Evolutionary conservation across 495 filamentous ascomycete species (phyloP), one percentile per base, ranked within the genome.

Genomic region (Opeltia flavorubescens): DNA sequence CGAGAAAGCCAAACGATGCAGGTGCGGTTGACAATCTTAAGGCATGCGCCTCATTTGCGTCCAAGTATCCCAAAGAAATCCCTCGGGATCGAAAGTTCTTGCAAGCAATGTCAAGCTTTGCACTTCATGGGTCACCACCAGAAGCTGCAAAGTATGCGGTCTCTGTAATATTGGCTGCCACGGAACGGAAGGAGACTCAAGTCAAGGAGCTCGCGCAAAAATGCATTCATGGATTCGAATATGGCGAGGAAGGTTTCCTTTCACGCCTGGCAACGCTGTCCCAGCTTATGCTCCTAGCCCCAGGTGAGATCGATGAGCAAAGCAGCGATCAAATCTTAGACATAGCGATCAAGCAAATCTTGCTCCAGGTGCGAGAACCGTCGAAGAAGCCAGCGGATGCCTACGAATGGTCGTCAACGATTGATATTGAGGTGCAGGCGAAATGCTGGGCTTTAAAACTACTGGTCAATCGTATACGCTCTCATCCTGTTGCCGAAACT

Each of bases 71-170:
- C 0, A 73, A 77, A 17, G 89, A 95, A 38, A 74, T 96, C 43
- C 86, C 89, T 0, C 74, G 80, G 46, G 86, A 94, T 49, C 80
- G 84, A 38, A 89, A 86, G 52, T 93, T 96, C 49, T 63, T 77
- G 21, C 80, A 89, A 52, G 80, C 86, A 15, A 69, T 96, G 56
- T 72, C 80, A 34, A 78, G 70, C 50, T 95, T 85, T 59, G 84
- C 89, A 2, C 69, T 87, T 18, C 79, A 85, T 57, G 89, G 91
- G 33, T 70, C 72, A 25, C 89, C 91, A 2, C 74, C 86, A 11
- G 78, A 79, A 52, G 84, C 84, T 13, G 86, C 89, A 7, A 99
- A 96, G 61, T 81, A 95, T 64, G 93, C 91, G 0, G 80, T 96
- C 29, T 84, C 84, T 23, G 85, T 96, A 56, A 68, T 96, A 44